A percentile compares a stretch with the other conserved stretches of the same genome.
These are phyloP conservation scores for Diaporthe nobilis DNA, from an alignment of 2,329 filamentous ascomycete species.

Conservation along the genomic window DNA sequence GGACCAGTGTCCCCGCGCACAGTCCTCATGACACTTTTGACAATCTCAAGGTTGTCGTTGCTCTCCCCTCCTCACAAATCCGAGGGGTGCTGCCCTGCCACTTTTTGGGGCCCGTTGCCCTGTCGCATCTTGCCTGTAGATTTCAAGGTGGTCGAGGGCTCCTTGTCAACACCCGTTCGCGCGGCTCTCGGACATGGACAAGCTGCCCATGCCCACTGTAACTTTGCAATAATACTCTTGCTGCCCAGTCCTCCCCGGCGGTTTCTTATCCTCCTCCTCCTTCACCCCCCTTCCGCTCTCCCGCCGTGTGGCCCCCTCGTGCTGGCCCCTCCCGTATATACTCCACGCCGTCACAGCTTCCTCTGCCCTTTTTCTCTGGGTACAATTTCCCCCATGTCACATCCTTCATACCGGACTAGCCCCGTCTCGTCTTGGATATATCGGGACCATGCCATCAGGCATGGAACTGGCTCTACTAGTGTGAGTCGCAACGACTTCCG, in stretches of 20 bases:
- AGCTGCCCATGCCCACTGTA: constrained; percentile 31
- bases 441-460: constrained; percentile 16
- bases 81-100: constrained; percentile 6
- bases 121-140: constrained; percentile 26
- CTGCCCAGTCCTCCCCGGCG: constrained; percentile 23
- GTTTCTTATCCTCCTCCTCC: constrained; percentile 2
- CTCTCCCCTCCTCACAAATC: background rate
- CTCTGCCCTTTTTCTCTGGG: background rate
- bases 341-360: constrained; percentile 27
- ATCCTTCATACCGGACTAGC: constrained; percentile 28
- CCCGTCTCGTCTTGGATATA: constrained; percentile 27
- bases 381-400: constrained; percentile 27
- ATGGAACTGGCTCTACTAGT: constrained; percentile 14
- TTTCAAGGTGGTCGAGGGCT: constrained; percentile 25
- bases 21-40: constrained; percentile 28
- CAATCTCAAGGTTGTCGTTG: constrained; percentile 12
- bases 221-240: constrained; percentile 32
- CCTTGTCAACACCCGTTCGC: constrained; percentile 30
- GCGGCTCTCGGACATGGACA: constrained; percentile 26
- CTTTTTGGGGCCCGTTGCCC: background rate
- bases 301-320: background rate
- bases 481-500: constrained; percentile 13
- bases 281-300: background rate
- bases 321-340: background rate
- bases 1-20: constrained; percentile 25